Conservation (phyloP, 805 yeast species). For the Ogataea wickerhamii region DNA sequence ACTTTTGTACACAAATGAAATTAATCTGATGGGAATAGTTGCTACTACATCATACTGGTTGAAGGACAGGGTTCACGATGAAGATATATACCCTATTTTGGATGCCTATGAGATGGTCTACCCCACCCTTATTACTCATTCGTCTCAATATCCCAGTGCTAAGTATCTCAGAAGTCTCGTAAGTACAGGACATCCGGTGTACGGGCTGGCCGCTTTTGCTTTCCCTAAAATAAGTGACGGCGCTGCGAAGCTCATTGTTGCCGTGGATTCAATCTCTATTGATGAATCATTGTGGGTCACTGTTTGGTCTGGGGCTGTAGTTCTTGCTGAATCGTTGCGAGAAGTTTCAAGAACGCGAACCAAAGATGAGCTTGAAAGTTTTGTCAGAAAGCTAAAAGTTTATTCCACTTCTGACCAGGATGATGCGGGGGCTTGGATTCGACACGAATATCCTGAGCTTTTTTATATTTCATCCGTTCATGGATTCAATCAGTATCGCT, state of each 20-base stretch:
- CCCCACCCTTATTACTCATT: constrained; percentile 25
- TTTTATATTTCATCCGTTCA: constrained; percentile 27
- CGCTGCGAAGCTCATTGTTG: constrained; percentile 23
- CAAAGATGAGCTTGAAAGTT: constrained; percentile 11
- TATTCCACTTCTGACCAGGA: constrained; percentile 35
- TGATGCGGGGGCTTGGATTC: constrained; percentile 32
- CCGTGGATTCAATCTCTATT: constrained; percentile 18
- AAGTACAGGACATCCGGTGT: constrained; percentile 23
- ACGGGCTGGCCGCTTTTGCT: constrained; percentile 25
- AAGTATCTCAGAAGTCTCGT: constrained; percentile 27
- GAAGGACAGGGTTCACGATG: constrained; percentile 28
- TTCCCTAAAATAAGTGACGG: constrained; percentile 20
- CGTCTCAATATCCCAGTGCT: constrained; percentile 26
- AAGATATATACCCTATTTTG: constrained; percentile 31
- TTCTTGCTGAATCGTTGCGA: constrained; percentile 31
- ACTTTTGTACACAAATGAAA: constrained; percentile 30
- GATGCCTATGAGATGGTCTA: constrained; percentile 30
- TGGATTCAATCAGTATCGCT: constrained; percentile 29
- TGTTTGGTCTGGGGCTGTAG: constrained; percentile 33
- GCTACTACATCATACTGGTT: constrained; percentile 35
- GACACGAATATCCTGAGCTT: constrained; percentile 26
- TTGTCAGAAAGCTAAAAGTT: constrained; percentile 20
- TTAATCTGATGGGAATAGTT: constrained; percentile 28
- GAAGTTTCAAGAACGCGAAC: constrained; percentile 20
- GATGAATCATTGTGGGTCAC: constrained; percentile 23